Conservation (phyloP, 345 rosid genomes). For the Bruguiera sexangula region DNA sequence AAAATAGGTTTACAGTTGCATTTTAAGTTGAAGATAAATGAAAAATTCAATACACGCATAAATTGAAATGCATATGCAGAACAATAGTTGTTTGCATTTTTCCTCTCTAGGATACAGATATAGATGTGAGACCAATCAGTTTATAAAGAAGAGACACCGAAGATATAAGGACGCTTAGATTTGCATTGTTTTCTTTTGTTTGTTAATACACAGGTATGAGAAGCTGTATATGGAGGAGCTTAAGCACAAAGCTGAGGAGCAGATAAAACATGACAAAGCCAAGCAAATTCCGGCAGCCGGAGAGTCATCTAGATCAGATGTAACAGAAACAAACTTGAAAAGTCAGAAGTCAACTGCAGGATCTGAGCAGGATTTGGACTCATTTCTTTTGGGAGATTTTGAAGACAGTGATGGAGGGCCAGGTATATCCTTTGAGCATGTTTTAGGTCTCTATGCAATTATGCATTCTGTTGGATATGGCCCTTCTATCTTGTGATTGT, state of each 20-base stretch:
- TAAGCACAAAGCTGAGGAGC: constrained; percentile 60
- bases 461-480: not conserved
- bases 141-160: not conserved
- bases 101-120: not conserved
- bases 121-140: not conserved
- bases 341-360: constrained; percentile 53
- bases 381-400: constrained; percentile 85
- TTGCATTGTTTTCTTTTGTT: not conserved
- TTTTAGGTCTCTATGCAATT: not conserved
- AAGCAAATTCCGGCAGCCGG: constrained; percentile 42
- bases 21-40: too few species aligned
- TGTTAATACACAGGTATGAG: constrained; percentile 38
- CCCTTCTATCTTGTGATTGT: not conserved
- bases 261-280: constrained; percentile 38
- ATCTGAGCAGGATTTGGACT: constrained; percentile 81
- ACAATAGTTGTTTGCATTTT: not conserved
- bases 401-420: constrained; percentile 80
- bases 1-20: too few species aligned
- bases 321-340: constrained; percentile 38
- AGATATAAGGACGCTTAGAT: not conserved
- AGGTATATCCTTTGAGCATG: constrained; percentile 38
- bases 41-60: too few species aligned
- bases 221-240: constrained; percentile 68
- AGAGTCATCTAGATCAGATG: constrained; percentile 32
- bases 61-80: too few species aligned